Percentiles rank a stretch among this genome's conserved stretches.
Evolutionary conservation across 306 rosid genomes (phyloP).

Genomic region (Trichosanthes cucumerina): DNA sequence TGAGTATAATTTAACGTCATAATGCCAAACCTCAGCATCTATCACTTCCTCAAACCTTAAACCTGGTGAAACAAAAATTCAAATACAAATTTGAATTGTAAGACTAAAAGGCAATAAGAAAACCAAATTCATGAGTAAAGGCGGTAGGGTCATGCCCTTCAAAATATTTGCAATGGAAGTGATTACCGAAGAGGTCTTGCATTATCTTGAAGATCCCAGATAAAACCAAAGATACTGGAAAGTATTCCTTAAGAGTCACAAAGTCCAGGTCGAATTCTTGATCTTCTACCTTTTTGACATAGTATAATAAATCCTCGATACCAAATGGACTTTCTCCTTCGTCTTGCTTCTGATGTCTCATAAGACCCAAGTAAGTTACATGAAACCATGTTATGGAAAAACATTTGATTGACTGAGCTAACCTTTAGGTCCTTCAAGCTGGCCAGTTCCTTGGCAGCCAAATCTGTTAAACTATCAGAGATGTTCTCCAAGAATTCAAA

Average conservation of each 20-base stretch:
- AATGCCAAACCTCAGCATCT: slow-evolving; percentile 82
- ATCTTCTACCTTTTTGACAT: slow-evolving; percentile 61
- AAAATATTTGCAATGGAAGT: background rate
- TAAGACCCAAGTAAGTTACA: slow-evolving; percentile 23
- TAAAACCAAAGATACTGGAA: slow-evolving; percentile 75
- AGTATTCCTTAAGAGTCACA: slow-evolving; percentile 76
- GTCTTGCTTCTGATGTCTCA: slow-evolving; percentile 59
- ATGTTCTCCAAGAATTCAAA: slow-evolving; percentile 85
- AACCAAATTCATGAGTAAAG: slow-evolving; percentile 15
- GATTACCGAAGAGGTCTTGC: slow-evolving; percentile 84
- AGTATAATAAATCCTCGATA: slow-evolving; percentile 72
- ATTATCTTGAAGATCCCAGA: slow-evolving; percentile 84
- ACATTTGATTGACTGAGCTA: background rate
- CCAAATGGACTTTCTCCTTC: slow-evolving; percentile 91
- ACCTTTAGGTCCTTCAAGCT: slow-evolving; percentile 76
- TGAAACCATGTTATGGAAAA: slow-evolving; percentile 14
- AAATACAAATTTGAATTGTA: slow-evolving; percentile 6
- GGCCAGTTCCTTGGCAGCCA: slow-evolving; percentile 64
- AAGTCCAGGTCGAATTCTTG: slow-evolving; percentile 60
- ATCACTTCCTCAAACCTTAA: slow-evolving; percentile 69
- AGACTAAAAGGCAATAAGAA: background rate
- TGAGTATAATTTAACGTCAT: slow-evolving; percentile 64
- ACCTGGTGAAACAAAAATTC: slow-evolving; percentile 35
- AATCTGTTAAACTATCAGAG: slow-evolving; percentile 50
- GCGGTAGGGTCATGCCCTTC: background rate